Conservation (phyloP, 805 yeast genomes). For the Yarrowia porcina region DNA sequence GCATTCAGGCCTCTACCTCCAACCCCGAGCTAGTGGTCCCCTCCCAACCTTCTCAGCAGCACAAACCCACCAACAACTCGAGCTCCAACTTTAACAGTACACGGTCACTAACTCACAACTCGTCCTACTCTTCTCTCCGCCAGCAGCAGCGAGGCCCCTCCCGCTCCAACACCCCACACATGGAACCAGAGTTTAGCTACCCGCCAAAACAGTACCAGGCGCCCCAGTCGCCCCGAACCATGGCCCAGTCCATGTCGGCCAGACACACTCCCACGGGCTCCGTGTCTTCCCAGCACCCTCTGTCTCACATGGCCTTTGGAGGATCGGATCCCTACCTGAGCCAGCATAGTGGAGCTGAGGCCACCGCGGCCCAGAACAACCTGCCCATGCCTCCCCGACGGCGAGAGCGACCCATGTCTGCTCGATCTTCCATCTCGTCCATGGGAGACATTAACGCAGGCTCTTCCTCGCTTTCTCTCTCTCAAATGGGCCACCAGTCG, state of each 20-base stretch:
- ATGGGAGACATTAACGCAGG: constrained; percentile 23
- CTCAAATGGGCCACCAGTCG: constrained; percentile 26
- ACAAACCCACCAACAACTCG: constrained; percentile 3
- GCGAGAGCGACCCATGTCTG: constrained; percentile 13
- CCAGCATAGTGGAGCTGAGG: constrained; percentile 22
- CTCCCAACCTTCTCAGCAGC: neutral
- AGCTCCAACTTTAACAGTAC: constrained; percentile 21
- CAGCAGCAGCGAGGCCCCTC: constrained; percentile 23
- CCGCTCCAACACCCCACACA: constrained; percentile 12
- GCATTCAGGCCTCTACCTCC: neutral
- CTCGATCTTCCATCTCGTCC: constrained; percentile 27
- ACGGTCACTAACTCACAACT: constrained; percentile 22
- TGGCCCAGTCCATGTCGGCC: constrained; percentile 21
- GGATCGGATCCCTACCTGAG: constrained; percentile 21
- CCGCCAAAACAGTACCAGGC: constrained; percentile 23
- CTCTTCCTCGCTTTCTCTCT: neutral
- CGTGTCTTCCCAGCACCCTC: constrained; percentile 18
- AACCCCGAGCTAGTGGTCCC: constrained; percentile 10
- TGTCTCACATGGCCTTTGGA: constrained; percentile 15
- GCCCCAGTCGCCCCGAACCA: constrained; percentile 23
- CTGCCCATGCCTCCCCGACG: constrained; percentile 26
- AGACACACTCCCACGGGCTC: constrained; percentile 21
- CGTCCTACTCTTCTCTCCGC: constrained; percentile 21
- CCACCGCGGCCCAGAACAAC: constrained; percentile 24
- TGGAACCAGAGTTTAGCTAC: constrained; percentile 14